Evolutionary conservation across 2,329 filamentous ascomycete species (phyloP), one percentile per base, ranked within the genome.

Genomic region (Colletotrichum sp.): DNA sequence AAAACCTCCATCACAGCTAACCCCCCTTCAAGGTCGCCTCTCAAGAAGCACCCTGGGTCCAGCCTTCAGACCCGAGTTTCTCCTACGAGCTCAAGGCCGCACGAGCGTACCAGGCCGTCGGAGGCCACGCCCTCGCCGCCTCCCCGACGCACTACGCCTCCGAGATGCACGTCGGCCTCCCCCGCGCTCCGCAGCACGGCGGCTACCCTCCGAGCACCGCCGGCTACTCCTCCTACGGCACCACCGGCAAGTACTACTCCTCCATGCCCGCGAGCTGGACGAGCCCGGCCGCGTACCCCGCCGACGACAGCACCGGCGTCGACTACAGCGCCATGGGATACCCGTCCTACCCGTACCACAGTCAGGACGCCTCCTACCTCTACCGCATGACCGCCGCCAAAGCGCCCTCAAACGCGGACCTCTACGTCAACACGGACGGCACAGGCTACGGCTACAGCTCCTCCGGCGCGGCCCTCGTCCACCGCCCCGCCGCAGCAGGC

Each of bases 271-370:
- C 43, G 6, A 80, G 81, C 10, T 87, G 86, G 83, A 68, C 81
- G 10, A 26, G 38, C 32, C 21, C 71, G n/a, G 76, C 81, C 13
- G 71, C 80, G 1, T 87, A 87, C 72, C 74, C 80, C 0, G 84
- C 80, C 1, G 84, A 86, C 1, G 86, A 86, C 21, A 78, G 79
- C 67, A 60, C 67, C 63, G 43, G 52, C 24, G 82, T 83, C n/a
- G 85, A 86, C 72, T 86, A 86, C 75, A 84, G 84, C 67, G 76
- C 79, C 21, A 71, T 86, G 15, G 81, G 80, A 38, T 84, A 84
- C 61, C 71, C 82, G 2, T 52, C 43, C n/a, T 85, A 85, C 67
- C 80, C 81, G 12, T 82, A 86, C 9, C 78, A 86, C 67, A 80
- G 77, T 70, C 81, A 83, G 32, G 85, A 87, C 16, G 70, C 82